Percentiles rank a stretch among this genome's conserved stretches.
Conservation (phyloP, 331 rosid genomes). For the Quercus lobata region DNA sequence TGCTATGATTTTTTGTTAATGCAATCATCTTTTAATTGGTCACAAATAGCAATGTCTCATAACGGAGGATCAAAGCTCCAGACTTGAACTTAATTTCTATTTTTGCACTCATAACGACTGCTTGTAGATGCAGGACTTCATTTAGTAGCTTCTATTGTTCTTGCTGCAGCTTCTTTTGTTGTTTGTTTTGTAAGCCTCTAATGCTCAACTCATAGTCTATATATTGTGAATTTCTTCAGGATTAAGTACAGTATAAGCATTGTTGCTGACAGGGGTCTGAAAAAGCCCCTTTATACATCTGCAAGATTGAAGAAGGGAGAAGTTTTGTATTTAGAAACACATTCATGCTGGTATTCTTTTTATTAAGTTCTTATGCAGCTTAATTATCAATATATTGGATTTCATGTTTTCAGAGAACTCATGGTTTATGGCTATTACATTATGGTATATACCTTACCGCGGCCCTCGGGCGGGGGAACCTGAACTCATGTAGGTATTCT, state of each 20-base stretch:
- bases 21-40: background rate
- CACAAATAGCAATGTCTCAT: background rate
- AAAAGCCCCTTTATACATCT: constrained; percentile 78
- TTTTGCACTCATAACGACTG: too few relatives aligned
- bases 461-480: background rate
- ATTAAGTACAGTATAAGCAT: constrained; percentile 91
- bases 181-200: background rate
- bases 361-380: constrained; percentile 19
- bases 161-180: too few relatives aligned
- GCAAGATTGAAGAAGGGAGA: constrained; percentile 98
- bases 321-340: constrained; percentile 87
- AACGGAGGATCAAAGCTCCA: too few relatives aligned
- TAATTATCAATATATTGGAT: constrained; percentile 4
- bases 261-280: constrained; percentile 98
- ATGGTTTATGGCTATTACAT: background rate
- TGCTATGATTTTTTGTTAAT: too few relatives aligned
- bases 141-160: too few relatives aligned
- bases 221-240: constrained; percentile 44
- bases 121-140: too few relatives aligned
- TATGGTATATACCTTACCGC: background rate
- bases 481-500: background rate
- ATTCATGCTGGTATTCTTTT: constrained; percentile 59
- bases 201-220: background rate
- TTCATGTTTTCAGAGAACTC: background rate
- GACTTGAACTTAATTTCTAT: too few relatives aligned